Evolutionary conservation across 106 monocot genomes (phyloP), one percentile per base, ranked within the genome.

Genomic region (Phalaenopsis aphrodite): DNA sequence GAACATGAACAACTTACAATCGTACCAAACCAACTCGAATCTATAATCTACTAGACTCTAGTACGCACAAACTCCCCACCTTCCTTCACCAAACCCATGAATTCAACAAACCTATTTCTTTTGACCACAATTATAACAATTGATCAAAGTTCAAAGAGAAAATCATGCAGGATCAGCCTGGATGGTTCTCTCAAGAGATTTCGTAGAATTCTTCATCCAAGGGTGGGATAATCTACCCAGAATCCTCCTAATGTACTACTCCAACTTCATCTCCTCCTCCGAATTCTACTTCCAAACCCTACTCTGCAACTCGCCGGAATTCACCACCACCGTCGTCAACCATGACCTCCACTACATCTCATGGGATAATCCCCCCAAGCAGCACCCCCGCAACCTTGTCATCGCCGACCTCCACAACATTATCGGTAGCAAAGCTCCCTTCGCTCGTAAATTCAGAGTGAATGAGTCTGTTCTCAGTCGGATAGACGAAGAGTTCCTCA

Each of bases 171-270:
- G 95, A 2, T 95, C 95, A 0, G 95, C 95, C 23, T 95, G 95
- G 95, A 83, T 91, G 83, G 88, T 77, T 3, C 82, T 95, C 1
- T 80, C 86, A 3, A 77, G 92, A 2, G 91, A 89, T 1, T 93
- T 93, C 41, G 86, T 93, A 12, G 86, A 90, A 79, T 93, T 81
- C 81, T 90, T 88, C 55, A 79, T 90, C 12, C 86, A 84, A 79
- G 93, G 90, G 4, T 93, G 86, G 86, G 93, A 93, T 78, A 93
- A 93, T 42, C 88, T 93, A 14, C 93, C 93, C 0, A 84, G 93
- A 24, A 88, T 81, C 12, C 83, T 93, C 16, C 86, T 93, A 55
- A 93, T 93, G 90, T 93, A 93, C 85, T 90, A 90, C 88, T 67
- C 93, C 73, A 93, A 93, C 85, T 93, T 93, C 78, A 18, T 93